Evolutionary conservation across 129 eudicot species (phyloP), one percentile per base, ranked within the genome.

Genomic region (Erigeron canadensis): DNA sequence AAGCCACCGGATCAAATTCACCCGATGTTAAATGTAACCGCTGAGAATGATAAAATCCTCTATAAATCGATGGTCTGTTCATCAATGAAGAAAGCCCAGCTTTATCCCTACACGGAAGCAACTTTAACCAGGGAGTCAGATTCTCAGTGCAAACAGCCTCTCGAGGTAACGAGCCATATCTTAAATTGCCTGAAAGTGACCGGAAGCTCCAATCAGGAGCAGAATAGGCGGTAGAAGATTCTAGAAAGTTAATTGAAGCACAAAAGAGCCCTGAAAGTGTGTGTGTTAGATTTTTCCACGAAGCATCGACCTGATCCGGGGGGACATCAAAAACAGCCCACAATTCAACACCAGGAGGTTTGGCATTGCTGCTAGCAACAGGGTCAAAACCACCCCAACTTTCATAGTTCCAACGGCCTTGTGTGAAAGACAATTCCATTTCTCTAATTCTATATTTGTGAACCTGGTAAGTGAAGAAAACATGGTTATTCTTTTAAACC

Each of bases 131-230:
- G 5, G 98, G 98, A 57, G 98, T 94, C 61, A 94, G 88, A 73
- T 94, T 94, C 78, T 94, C 98, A 19, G 98, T 94, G 87, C 98
- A 94, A 70, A 89, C 96, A 82, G 98, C 98, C 75, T 94, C 98
- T 76, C 98, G 87, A 45, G 98, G 98, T 68, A 94, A 77, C 28
- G 95, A 79, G 34, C 98, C 97, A 40, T 94, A 94, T 65, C 98
- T 85, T 80, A 94, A 61, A 71, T 82, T 94, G 56, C 89, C 86
- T 54, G 88, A 80, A 76, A 71, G 83, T 72, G 88, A 75, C 41
- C 75, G 81, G 55, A 88, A 86, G 80, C 93, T 85, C 97, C 95
- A 87, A 42, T 86, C 81, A 37, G 98, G 98, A 73, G 96, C 77
- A 58, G 97, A 81, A 87, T 87, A 94, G 45, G 83, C 47, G 61